Base-by-base conservation (phyloP, 805 yeast genomes). In the Pichia californica region DNA sequence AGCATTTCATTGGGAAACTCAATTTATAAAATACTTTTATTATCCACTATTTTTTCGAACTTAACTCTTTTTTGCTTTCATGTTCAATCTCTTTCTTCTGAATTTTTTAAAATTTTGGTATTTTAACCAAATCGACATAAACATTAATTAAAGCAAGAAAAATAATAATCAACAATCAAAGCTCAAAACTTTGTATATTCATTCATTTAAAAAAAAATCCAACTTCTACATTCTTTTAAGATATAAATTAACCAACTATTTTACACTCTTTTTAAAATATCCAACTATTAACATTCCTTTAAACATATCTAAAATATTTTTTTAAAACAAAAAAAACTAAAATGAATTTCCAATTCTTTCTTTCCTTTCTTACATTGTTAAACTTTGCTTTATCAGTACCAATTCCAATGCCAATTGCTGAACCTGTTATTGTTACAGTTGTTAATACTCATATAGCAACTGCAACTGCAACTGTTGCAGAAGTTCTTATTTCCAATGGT, bases 341-440 rank as follows among this genome's bases (percentile, higher is more conserved):
- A 34, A 48, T 48, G 50, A 41, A 42, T 29, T 37, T 31, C 26
- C 26, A 39, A 16, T 14, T 34, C 2, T 8, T 46, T 19, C 29
- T 49, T 16, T 16, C 48, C 16, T 18, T 44, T 25, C 33, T 39
- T 6, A 25, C 40, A 6, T 21, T 47, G 4, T 14, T 42, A 3
- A 33, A 42, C 11, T 21, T 40, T 4, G 25, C 31, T 4, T 14
- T 23, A 11, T 39, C 56, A 18, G 39, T 46, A 8, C 55, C 59
- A 44, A 31, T 56, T 40, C 45, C 44, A 27, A 10, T 41, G 7
- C 52, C 59, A 43, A 19, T 46, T n/a, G 44, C 57, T 5, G 47
- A 49, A 27, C 55, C 61, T 3, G 38, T 26, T 6, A 47, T 61
- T 23, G 47, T 62, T 18, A 61, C 66, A 4, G 56, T 61, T 39